These are phyloP conservation scores for Orobanche coerulescens DNA, from an alignment of 257 asterid genomes.

Conservation along the genomic window DNA sequence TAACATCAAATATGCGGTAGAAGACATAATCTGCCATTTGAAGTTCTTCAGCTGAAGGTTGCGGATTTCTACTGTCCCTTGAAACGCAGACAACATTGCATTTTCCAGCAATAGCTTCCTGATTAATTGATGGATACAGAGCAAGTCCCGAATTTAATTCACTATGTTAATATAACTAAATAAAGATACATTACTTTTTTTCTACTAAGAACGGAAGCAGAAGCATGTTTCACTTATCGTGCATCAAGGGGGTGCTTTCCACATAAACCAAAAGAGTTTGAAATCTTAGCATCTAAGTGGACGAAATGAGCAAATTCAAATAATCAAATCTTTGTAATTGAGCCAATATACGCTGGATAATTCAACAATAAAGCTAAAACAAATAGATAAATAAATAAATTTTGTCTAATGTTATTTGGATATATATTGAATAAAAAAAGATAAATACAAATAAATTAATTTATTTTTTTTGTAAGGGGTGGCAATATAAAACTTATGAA, in stretches of 20 bases:
- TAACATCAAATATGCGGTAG: slow-evolving; percentile 71
- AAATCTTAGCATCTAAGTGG: not conserved
- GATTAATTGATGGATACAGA: slow-evolving; percentile 21
- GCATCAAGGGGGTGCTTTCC: not conserved
- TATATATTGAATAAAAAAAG: too few relatives aligned
- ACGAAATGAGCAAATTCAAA: too few relatives aligned
- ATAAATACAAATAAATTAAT: too few relatives aligned
- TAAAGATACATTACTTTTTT: not conserved
- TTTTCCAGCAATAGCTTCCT: slow-evolving; percentile 93
- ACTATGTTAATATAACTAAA: not conserved
- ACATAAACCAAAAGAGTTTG: not conserved
- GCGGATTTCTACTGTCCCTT: slow-evolving; percentile 65
- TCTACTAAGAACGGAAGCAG: not conserved
- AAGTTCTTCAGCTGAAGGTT: slow-evolving; percentile 59
- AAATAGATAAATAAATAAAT: too few relatives aligned
- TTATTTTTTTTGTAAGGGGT: too few relatives aligned
- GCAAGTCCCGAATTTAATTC: slow-evolving; percentile 8
- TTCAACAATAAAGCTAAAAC: too few relatives aligned
- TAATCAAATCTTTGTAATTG: too few relatives aligned
- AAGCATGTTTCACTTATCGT: not conserved
- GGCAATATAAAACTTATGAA: too few relatives aligned
- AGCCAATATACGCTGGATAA: too few relatives aligned
- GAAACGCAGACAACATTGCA: slow-evolving; percentile 81
- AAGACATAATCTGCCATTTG: slow-evolving; percentile 64
- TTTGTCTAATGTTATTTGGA: too few relatives aligned